Percentiles rank a stretch among this genome's conserved stretches.
These are phyloP conservation scores for Leccinum pellstonianum DNA, from an alignment of 768 basidiomycete species.

Conservation along the genomic window DNA sequence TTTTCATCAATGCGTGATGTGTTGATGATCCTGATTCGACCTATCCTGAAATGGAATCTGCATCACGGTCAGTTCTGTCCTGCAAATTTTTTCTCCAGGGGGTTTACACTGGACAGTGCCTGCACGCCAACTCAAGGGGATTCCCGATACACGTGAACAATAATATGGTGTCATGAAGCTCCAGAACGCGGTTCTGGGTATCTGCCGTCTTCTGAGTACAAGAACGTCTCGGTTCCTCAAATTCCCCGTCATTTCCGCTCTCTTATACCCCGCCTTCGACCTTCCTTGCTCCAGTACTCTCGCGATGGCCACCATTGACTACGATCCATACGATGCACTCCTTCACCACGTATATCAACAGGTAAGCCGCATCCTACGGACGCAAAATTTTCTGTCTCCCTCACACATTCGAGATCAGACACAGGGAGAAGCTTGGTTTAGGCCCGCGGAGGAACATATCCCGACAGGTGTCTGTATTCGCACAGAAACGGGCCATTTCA, in stretches of 20 bases:
- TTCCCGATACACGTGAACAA: not conserved
- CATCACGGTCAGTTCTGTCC: not conserved
- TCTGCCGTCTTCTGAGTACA: not conserved
- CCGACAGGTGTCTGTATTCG: slow-evolving; percentile 77
- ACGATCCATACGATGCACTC: slow-evolving; percentile 77
- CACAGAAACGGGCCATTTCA: slow-evolving; percentile 63
- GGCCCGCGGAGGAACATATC: slow-evolving; percentile 74
- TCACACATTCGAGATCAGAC: slow-evolving; percentile 47
- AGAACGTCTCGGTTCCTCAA: not conserved
- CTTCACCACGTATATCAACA: slow-evolving; percentile 78
- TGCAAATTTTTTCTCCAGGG: not conserved
- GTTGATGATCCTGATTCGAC: not conserved
- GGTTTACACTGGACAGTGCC: slow-evolving; percentile 2
- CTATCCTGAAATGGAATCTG: slow-evolving; percentile 13
- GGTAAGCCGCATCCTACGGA: slow-evolving; percentile 35
- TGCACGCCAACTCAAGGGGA: not conserved
- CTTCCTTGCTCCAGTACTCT: not conserved
- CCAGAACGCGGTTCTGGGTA: not conserved
- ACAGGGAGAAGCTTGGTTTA: slow-evolving; percentile 82
- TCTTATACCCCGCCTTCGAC: slow-evolving; percentile 14
- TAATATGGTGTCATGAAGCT: not conserved
- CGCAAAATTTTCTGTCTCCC: not conserved
- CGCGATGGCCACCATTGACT: slow-evolving; percentile 51
- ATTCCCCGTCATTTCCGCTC: not conserved
- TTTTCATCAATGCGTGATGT: slow-evolving; percentile 1